Evolutionary conservation across 2,329 filamentous ascomycete species (phyloP).

Genomic region (Daldinia sp.): DNA sequence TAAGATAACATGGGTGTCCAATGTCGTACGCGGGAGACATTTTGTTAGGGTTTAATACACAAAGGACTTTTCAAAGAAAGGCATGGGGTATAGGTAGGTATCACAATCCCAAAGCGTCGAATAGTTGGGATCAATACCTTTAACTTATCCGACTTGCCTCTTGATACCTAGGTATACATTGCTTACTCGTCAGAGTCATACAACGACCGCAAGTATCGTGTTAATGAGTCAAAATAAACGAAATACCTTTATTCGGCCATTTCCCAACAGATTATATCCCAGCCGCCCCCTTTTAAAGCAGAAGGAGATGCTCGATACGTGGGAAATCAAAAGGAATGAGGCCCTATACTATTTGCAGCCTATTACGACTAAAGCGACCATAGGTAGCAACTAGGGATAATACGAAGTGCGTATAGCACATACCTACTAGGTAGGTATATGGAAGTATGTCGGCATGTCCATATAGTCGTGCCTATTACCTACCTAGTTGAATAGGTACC

Average conservation of each 20-base stretch:
- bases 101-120: constrained; percentile 11
- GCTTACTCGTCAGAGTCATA: neutral
- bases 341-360: neutral
- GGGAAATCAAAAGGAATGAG: neutral
- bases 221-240: neutral
- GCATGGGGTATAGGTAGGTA: constrained; percentile 9
- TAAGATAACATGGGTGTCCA: constrained; percentile 8
- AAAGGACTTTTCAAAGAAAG: neutral
- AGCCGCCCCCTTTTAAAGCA: neutral
- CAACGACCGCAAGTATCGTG: neutral
- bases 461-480: no score
- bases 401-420: neutral
- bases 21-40: constrained; percentile 10
- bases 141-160: no score
- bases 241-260: neutral
- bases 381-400: neutral
- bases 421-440: neutral
- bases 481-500: no score
- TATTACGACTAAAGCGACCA: neutral
- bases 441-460: no score
- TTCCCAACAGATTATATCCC: neutral
- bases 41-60: constrained; percentile 14
- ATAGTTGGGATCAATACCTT: neutral
- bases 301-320: neutral
- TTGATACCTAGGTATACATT: neutral